These are phyloP conservation scores for Plantago elongata DNA, from an alignment of 257 asterid species.

Conservation along the genomic window DNA sequence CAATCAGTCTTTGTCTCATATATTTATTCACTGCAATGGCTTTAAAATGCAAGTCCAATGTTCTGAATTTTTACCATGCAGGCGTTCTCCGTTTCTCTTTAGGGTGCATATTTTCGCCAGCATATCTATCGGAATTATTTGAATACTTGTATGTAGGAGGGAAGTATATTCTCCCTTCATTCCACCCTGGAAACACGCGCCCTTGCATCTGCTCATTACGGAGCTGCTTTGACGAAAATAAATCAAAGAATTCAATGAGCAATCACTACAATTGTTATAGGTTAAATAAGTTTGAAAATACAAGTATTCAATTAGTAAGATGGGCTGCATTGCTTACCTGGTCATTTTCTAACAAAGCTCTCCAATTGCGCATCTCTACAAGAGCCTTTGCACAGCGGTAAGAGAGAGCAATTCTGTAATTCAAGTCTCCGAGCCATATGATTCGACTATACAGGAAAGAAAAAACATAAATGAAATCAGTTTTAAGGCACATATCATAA, in stretches of 20 bases:
- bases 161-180: conserved; percentile 77
- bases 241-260: background rate
- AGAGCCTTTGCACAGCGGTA: conserved; percentile 91
- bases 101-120: conserved; percentile 70
- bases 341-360: conserved; percentile 85
- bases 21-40: background rate
- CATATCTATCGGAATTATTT: conserved; percentile 76
- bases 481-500: background rate
- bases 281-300: background rate
- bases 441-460: conserved; percentile 54
- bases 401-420: conserved; percentile 82
- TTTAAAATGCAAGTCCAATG: background rate
- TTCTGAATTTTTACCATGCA: conserved; percentile 54
- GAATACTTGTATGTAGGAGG: conserved; percentile 94
- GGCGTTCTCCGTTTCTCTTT: conserved; percentile 91
- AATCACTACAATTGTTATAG: background rate
- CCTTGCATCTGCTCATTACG: conserved; percentile 67
- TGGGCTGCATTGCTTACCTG: conserved; percentile 62
- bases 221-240: conserved; percentile 46
- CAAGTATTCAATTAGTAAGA: background rate
- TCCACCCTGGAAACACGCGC: conserved; percentile 83
- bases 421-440: conserved; percentile 97
- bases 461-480: background rate
- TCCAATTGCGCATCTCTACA: conserved; percentile 97
- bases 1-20: background rate